These are phyloP conservation scores for Clohesyomyces aquaticus DNA, from an alignment of 495 filamentous ascomycete genomes.

Conservation along the genomic window DNA sequence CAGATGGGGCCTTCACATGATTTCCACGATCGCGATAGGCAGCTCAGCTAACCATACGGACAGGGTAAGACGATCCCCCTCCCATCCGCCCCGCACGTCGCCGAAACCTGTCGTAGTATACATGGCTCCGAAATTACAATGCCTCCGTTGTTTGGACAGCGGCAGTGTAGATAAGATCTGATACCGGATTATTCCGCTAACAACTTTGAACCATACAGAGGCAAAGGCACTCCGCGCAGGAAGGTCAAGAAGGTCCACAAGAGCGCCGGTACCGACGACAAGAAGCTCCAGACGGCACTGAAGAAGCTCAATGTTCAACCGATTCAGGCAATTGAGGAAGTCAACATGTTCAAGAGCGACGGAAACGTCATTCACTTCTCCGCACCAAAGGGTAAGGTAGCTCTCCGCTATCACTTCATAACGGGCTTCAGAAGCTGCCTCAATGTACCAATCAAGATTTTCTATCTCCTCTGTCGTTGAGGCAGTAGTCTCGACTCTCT, in stretches of 20 bases:
- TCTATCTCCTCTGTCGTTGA: no score
- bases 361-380: slow-evolving; percentile 99
- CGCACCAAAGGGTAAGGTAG: slow-evolving; percentile 82
- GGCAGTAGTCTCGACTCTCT: no score
- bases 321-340: slow-evolving; percentile 98
- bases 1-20: neutral
- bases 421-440: no score
- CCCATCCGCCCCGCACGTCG: neutral
- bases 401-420: no score
- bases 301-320: slow-evolving; percentile 57
- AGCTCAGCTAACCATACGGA: slow-evolving; percentile 16
- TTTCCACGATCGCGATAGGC: slow-evolving; percentile 1
- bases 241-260: slow-evolving; percentile 98
- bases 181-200: slow-evolving; percentile 21
- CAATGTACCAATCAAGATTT: no score
- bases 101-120: neutral
- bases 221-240: slow-evolving; percentile 96
- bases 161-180: neutral
- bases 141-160: neutral
- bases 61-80: slow-evolving; percentile 28
- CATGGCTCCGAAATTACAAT: neutral
- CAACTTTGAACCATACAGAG: slow-evolving; percentile 59
- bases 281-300: slow-evolving; percentile 89
- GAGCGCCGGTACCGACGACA: slow-evolving; percentile 89
- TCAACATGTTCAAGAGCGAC: slow-evolving; percentile 99